Base-by-base conservation (phyloP, 2,329 filamentous ascomycete genomes). In the Tympanopsis confertula region DNA sequence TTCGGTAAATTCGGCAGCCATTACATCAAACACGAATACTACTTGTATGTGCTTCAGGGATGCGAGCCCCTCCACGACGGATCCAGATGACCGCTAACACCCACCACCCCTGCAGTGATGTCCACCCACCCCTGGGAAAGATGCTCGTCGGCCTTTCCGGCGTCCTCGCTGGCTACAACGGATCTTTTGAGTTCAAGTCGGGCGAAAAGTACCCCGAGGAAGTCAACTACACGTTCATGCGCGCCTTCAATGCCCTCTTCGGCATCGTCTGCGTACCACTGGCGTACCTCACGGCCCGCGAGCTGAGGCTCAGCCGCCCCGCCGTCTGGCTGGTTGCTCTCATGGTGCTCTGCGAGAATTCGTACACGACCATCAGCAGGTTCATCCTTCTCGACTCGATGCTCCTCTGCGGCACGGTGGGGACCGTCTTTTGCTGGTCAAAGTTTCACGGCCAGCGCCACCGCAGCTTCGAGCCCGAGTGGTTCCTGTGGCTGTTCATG, bases 361-460 rank as follows among this genome's bases (percentile, higher is more conserved):
- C 91, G 38, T 96, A 96, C 66, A 94, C 91, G 36, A 96, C 93
- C 22, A 98, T 98, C 61, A 95, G 88, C 63, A 79, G 91, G 43
- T 98, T 98, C 57, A 96, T 98, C 51, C 79, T 98, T 18, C 78
- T 98, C 51, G 91, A 98, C 61, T 96, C 91, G 1, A 98, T 98
- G 91, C 75, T 98, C 37, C 74, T 98, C 28, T 96, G 88, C 66
- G 95, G 94, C 56, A 98, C 93, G n/a, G 91, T 96, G 49, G 88
- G 87, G 13, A 98, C 91, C 5, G 84, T 93, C 44, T 78, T 96
- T 51, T 96, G 89, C 73, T 98, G 89, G 87, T 80, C 87, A 53
- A 91, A 87, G 59, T 96, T 98, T 63, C 91, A 98, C 62, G 80
- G 82, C 52, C 75, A 91, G 50, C 86, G 87, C 52, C 71, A 82